phyloP scores from a whole-genome alignment of 768 basidiomycete genomes.

The Imleria badia region DNA sequence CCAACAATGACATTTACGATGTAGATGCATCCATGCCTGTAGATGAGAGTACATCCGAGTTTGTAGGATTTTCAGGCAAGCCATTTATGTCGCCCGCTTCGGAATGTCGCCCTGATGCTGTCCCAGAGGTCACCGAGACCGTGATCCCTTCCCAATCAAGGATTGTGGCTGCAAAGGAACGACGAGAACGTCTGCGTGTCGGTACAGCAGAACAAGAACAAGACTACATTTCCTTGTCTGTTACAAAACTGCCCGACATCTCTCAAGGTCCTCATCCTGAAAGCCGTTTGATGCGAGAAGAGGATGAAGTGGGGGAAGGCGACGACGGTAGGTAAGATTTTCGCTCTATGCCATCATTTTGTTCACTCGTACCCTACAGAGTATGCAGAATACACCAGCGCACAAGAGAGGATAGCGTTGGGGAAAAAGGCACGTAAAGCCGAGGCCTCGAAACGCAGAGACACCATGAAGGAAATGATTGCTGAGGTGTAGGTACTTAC shows the following conservation, averaged over 20 bases:
- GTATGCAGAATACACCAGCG: constrained; percentile 84
- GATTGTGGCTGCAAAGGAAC: constrained; percentile 72
- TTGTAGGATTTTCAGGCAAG: constrained; percentile 33
- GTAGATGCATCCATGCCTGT: constrained; percentile 47
- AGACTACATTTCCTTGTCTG: constrained; percentile 78
- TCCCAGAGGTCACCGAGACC: constrained; percentile 39
- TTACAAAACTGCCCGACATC: constrained; percentile 53
- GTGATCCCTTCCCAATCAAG: constrained; percentile 70
- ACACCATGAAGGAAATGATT: constrained; percentile 78
- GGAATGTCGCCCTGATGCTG: neutral
- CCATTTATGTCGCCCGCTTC: neutral
- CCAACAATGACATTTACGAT: constrained; percentile 43
- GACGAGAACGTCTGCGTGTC: constrained; percentile 64
- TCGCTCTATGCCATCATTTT: neutral
- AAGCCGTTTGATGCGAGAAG: constrained; percentile 78
- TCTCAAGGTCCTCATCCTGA: constrained; percentile 79
- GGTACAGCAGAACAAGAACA: constrained; percentile 53
- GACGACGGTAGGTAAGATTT: constrained; percentile 66
- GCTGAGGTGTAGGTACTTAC: constrained; percentile 64
- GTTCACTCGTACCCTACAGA: constrained; percentile 43
- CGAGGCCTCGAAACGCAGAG: constrained; percentile 65
- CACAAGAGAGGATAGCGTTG: constrained; percentile 81
- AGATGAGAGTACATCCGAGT: constrained; percentile 40
- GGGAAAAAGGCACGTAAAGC: constrained; percentile 78
- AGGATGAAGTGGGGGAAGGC: constrained; percentile 85